Base-by-base conservation (phyloP, 257 asterid genomes). In the Plantago elongata region DNA sequence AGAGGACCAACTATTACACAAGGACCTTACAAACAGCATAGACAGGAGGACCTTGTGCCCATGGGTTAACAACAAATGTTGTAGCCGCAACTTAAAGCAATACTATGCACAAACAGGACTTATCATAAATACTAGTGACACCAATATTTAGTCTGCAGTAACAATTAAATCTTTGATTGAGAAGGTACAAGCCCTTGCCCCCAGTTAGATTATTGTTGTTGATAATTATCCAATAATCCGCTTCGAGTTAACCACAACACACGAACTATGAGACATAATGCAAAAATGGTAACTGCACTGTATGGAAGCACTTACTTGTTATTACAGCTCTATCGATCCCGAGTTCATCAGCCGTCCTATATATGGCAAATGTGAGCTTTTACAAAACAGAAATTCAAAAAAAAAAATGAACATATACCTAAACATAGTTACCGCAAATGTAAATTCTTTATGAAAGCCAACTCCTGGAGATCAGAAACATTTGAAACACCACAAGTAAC, bases 341-440 rank as follows among this genome's bases (percentile, higher is more conserved):
- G 71, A 90, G 97, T 71, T 85, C 94, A 15, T 80, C 77, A 7
- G 72, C 74, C 38, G 97, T 80, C 83, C 95, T 89, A 81, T 10
- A 67, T 18, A 79, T 15, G 67, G 42, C 61, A 71, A 77, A 45
- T 62, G 61, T 47, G 14, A 14, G 15, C 1, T 50, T 63, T 22
- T 63, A 65, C 11, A 18, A 18, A 38, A 57, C n/a, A 6, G 11
- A 27, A 52, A 13, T 10, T 30, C 16, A 40, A 57, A 62, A 42
- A 37, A 8, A 27, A 27, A 60, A 68, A 48, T 54, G 47, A n/a
- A n/a, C n/a, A n/a, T n/a, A n/a, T n/a, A n/a, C n/a, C 42, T 45
- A 57, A 54, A 15, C 22, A 47, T 13, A 48, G 34, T 69, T 60
- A 89, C 97, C 91, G 75, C 61, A 76, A 72, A 78, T 90, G 96